Conservation (phyloP, 768 basidiomycete species). For the Tulasnella calospora region DNA sequence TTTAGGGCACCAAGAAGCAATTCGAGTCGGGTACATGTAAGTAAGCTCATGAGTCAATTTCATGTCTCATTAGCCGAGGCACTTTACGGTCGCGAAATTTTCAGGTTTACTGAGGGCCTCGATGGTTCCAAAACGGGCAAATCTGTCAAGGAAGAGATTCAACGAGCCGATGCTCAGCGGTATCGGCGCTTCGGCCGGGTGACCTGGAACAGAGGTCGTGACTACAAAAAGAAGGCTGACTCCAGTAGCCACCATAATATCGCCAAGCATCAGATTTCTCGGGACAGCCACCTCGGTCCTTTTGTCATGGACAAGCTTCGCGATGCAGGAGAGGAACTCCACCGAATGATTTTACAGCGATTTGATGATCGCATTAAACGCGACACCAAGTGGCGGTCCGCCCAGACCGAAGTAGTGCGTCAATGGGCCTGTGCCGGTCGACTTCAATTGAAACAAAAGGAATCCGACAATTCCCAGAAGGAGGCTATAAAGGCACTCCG, state of each 20-base stretch:
- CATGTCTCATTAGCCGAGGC: not conserved
- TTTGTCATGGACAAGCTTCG: not conserved
- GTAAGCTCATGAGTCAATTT: not conserved
- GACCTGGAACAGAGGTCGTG: not conserved
- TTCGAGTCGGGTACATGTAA: slow-evolving; percentile 6
- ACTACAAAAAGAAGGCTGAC: not conserved
- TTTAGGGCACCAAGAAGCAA: not conserved
- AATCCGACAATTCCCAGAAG: not conserved
- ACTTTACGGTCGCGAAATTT: not conserved
- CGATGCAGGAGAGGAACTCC: not conserved
- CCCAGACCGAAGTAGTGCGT: not conserved
- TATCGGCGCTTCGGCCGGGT: not conserved
- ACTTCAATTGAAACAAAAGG: not conserved
- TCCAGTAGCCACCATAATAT: not conserved
- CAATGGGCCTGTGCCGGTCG: not conserved
- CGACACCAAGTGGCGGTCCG: not conserved
- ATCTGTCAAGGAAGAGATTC: not conserved
- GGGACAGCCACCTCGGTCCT: not conserved
- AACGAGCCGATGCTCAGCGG: not conserved
- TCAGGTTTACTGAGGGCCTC: slow-evolving; percentile 11
- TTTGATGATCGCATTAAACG: not conserved
- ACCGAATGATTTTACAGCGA: not conserved
- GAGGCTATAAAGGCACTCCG: not conserved
- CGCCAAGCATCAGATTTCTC: not conserved
- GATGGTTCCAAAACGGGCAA: slow-evolving; percentile 19